Evolutionary conservation across 768 basidiomycete species (phyloP).

Genomic region (Boletus vermiculosoides): DNA sequence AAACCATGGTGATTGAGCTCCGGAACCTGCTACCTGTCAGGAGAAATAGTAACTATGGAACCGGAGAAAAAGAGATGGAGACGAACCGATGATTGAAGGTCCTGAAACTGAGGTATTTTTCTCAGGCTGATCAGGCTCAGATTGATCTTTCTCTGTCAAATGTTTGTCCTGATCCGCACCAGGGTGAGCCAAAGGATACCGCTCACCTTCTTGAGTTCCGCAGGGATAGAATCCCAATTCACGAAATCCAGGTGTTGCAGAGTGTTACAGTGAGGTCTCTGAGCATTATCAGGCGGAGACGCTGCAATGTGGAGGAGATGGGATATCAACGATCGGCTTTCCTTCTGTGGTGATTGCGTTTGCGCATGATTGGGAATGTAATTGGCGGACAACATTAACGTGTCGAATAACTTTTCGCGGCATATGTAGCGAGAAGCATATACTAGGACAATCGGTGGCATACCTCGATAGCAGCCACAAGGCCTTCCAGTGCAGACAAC

Average conservation of each 20-base stretch:
- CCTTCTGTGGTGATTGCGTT: constrained; percentile 29
- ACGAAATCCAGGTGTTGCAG: constrained; percentile 45
- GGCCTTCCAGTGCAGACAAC: constrained; percentile 68
- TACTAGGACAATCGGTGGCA: constrained; percentile 3
- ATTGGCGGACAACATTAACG: constrained; percentile 26
- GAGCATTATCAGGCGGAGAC: constrained; percentile 51
- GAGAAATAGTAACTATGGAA: background rate
- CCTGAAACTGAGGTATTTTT: constrained; percentile 46
- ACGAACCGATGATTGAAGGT: constrained; percentile 52
- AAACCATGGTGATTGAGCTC: constrained; percentile 55
- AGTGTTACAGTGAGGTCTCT: constrained; percentile 56
- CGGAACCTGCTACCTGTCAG: constrained; percentile 35
- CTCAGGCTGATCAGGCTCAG: constrained; percentile 50
- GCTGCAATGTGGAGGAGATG: constrained; percentile 66
- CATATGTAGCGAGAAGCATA: background rate
- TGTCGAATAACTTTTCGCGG: constrained; percentile 45
- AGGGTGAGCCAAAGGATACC: background rate
- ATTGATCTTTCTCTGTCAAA: constrained; percentile 55
- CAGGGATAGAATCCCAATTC: constrained; percentile 60
- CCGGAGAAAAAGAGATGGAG: background rate
- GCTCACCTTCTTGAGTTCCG: constrained; percentile 60
- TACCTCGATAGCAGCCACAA: constrained; percentile 71
- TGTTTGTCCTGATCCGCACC: background rate
- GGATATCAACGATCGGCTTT: constrained; percentile 27
- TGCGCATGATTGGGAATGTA: constrained; percentile 7